Evolutionary conservation across 2,329 filamentous ascomycete genomes (phyloP).

Genomic region (Colletotrichum paranaense): DNA sequence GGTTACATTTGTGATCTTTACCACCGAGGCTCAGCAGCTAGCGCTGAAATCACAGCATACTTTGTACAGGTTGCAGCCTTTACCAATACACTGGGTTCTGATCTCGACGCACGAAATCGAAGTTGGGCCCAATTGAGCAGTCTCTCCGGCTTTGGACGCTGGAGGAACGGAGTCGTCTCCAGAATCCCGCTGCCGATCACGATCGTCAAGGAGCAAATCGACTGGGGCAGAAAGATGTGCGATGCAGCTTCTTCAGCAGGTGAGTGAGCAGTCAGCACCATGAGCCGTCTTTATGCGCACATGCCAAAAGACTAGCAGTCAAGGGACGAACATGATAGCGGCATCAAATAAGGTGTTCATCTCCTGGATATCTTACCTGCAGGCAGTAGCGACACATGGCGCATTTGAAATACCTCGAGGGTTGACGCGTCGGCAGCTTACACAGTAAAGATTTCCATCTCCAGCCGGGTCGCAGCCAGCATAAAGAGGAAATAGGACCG

Average conservation of each 20-base stretch:
- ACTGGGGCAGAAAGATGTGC: constrained; percentile 64
- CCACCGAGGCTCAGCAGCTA: constrained; percentile 67
- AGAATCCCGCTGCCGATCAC: constrained; percentile 71
- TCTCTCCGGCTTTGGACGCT: constrained; percentile 58
- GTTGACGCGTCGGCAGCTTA: background rate
- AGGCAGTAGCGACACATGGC: background rate
- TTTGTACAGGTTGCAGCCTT: constrained; percentile 47
- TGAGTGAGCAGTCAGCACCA: no score
- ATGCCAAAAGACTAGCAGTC: background rate
- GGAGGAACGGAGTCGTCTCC: constrained; percentile 57
- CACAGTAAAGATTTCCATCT: background rate
- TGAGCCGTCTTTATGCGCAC: no score
- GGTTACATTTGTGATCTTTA: constrained; percentile 72
- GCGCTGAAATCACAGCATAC: constrained; percentile 69
- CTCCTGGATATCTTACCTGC: background rate
- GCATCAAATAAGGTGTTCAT: background rate
- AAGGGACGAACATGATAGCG: constrained; percentile 25
- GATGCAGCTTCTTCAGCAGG: constrained; percentile 47
- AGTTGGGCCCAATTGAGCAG: constrained; percentile 68
- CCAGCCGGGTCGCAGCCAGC: constrained; percentile 5
- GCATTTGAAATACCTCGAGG: constrained; percentile 12
- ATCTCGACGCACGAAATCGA: constrained; percentile 63
- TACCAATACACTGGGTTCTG: constrained; percentile 58
- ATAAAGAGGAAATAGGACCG: constrained; percentile 11
- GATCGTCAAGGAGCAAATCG: constrained; percentile 60